Evolutionary conservation across 2,329 filamentous ascomycete genomes (phyloP), one percentile per base, ranked within the genome.

Genomic region (Acephala macrosclerotiorum): DNA sequence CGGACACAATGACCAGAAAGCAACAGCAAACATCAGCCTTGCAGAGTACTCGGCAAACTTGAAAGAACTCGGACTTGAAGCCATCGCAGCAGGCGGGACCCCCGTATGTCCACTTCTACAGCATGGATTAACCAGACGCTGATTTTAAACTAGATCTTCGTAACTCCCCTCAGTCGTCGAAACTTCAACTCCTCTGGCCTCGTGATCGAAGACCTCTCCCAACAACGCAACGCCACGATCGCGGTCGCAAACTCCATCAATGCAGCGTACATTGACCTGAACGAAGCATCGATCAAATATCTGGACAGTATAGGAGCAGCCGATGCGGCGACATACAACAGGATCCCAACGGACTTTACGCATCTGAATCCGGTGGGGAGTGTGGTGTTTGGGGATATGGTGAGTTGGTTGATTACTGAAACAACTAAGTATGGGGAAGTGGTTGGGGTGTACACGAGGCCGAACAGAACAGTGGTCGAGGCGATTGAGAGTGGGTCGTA

Each of bases 1-100:
- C 61, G 83, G 83, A 12, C 83, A 85, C 71, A 85, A 85, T 66
- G 83, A 85, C 70, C 82, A 85, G 66, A 85, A 84, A 65, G 11
- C 74, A 1, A 75, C 72, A 0, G 77, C 76, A 1, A 79, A 78
- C 45, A 77, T 85, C 25, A 74, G 73, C 0, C 65, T 83, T 22
- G 64, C 47, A 0, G 40, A 73, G 20, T 85, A 80, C 74, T 75
- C 76, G 18, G 72, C 72, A 0, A 85, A 85, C 42, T 77, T 85
- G 0, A 75, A 76, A 16, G 71, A 67, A 0, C 80, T 78, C 20
- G 77, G 71, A 6, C 14, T 38, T 2, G 75, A 79, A 33, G 75
- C 74, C 11, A 53, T 60, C 4, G 56, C 64, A 51, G 75, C 74
- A 33, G 77, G 76, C 2, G 77, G 70, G 1, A 74, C 68, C 2